phyloP scores from a whole-genome alignment of 208 protist species.

The Trypanosoma melophagium region DNA sequence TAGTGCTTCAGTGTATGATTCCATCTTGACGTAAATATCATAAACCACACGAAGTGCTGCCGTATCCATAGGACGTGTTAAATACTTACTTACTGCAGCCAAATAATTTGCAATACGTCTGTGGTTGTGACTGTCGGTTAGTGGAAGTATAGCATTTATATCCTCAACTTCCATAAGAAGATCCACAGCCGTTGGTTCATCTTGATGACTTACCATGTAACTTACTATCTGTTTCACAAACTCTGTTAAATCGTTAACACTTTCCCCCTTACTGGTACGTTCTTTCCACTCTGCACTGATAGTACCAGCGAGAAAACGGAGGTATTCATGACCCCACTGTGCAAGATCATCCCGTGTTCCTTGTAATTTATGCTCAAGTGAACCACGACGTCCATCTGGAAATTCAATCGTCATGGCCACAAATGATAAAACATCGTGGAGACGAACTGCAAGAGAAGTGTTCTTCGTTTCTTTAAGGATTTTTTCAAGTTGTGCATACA shows the following conservation, averaged over 20 bases:
- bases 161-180: slow-evolving; percentile 97
- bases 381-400: slow-evolving; percentile 50
- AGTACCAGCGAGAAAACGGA: slow-evolving; percentile 94
- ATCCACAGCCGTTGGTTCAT: slow-evolving; percentile 98
- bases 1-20: slow-evolving; percentile 89
- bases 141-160: slow-evolving; percentile 86
- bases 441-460: slow-evolving; percentile 50
- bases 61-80: slow-evolving; percentile 94
- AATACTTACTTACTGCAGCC: slow-evolving; percentile 90
- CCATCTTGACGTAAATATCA: slow-evolving; percentile 93
- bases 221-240: slow-evolving; percentile 94
- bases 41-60: slow-evolving; percentile 90
- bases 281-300: slow-evolving; percentile 93
- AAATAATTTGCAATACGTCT: slow-evolving; percentile 96
- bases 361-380: slow-evolving; percentile 96
- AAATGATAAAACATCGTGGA: slow-evolving; percentile 98
- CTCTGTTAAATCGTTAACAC: slow-evolving; percentile 78
- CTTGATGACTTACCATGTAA: slow-evolving; percentile 96
- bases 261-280: slow-evolving; percentile 42
- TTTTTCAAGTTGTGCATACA: slow-evolving; percentile 93
- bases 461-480: slow-evolving; percentile 73
- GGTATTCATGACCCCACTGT: slow-evolving; percentile 99
- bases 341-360: slow-evolving; percentile 94
- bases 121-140: slow-evolving; percentile 94
- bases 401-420: slow-evolving; percentile 97